Evolutionary conservation across 495 filamentous ascomycete species (phyloP), one percentile per base, ranked within the genome.

Genomic region (Aspergillus conjunctus): DNA sequence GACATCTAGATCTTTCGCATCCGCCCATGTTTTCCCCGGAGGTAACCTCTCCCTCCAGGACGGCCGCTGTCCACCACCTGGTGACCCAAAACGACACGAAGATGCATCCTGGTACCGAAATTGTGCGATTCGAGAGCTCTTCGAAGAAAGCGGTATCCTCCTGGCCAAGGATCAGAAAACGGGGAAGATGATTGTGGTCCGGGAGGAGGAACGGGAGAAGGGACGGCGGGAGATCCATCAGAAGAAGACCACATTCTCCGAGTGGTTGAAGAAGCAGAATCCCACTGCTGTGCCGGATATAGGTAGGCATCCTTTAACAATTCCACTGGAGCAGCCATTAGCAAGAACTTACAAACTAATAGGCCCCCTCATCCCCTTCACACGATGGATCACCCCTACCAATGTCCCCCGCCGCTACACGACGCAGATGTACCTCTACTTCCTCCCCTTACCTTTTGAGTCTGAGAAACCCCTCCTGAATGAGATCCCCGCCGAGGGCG

Each of bases 1-100:
- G 51, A 89, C 86, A 1, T 93, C 92, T 3, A 84, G 81, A 7
- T 88, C 92, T 21, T 98, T 97, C 62, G 83, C 94, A 14, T 93
- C 90, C 0, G 93, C 93, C 0, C 92, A 98, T 68, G 94, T 98
- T 58, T 98, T 98, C 66, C 94, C 94, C 0, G 94, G 94, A n/a
- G 94, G 94, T 0, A 92, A 94, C 62, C 76, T 95, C 8, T 89
- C 88, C 0, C 54, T 74, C 0, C 83, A 85, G 44, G 91, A 96
- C 59, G 91, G 87, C 8, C 61, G 73, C 0, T 78, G 86, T 30
- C 84, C 85, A 7, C 66, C 71, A 0, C 68, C 78, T 0, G 67
- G 66, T 7, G 76, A 79, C 37, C 61, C 66, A 0, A 70, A 71
- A n/a, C 68, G 86, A 12, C 91, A 95, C 69, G 68, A 79, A 7